Evolutionary conservation across 306 rosid genomes (phyloP), one percentile per base, ranked within the genome.

Genomic region (Lathyrus aphaca): DNA sequence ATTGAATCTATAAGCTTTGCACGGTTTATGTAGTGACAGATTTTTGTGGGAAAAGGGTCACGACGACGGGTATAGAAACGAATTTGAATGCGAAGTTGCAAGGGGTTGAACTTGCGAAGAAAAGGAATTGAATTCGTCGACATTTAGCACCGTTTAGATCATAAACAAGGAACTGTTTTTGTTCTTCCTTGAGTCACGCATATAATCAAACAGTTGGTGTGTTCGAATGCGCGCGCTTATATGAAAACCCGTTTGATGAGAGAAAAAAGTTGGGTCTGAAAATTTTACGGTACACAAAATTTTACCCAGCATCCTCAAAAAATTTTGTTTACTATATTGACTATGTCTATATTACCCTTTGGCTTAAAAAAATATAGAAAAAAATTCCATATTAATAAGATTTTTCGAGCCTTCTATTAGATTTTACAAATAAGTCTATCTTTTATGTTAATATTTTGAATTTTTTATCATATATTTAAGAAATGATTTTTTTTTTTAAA

Each of bases 1-100:
- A 91, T 85, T 32, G 96, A 80, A 44, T 91, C 89, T 7, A 91
- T 82, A 79, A 88, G 88, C 27, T 80, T 85, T 45, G 97, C 92
- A 29, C 96, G 97, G 80, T 85, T 38, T 17, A 91, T 84, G 82
- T 88, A 91, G 77, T 86, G 93, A 12, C 87, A 67, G 17, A 88
- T 81, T 81, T 80, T 91, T 32, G 63, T 82, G 58, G 88, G 88
- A 79, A 91, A 91, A 18, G 88, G 89, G 77, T 86, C 79, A 37
- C 79, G 79, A 23, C 9, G 68, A 27, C 84, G 86, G 10, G 76
- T 77, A 68, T 76, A 86, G 60, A 39, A 70, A 38, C 96, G 89
- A 29, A 59, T 37, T 54, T 86, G 82, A 45, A 66, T 19, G 32
- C 19, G 66, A n/a, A 66, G 18, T 10, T 50, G 86, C 3, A 56